A percentile compares a stretch with the other conserved stretches of the same genome.
These are phyloP conservation scores for Monosporascus sp. DNA, from an alignment of 2,329 filamentous ascomycete species.

Conservation along the genomic window DNA sequence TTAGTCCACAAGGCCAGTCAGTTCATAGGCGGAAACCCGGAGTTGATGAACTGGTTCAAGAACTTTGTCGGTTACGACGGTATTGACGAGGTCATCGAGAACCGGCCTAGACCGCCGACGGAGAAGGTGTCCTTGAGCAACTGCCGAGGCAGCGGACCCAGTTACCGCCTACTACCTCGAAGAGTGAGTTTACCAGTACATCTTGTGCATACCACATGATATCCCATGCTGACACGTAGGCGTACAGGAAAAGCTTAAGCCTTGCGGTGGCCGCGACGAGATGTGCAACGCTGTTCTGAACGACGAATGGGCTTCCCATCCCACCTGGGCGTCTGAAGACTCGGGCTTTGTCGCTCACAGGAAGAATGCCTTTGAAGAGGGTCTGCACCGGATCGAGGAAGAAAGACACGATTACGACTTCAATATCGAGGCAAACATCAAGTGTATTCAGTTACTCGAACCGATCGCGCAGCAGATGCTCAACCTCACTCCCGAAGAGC, in stretches of 20 bases:
- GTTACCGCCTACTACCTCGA: slow-evolving; percentile 88
- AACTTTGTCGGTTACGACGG: slow-evolving; percentile 74
- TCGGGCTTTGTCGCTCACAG: slow-evolving; percentile 95
- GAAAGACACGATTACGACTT: slow-evolving; percentile 98
- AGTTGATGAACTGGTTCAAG: slow-evolving; percentile 87
- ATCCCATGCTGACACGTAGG: no score
- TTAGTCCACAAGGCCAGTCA: slow-evolving; percentile 75
- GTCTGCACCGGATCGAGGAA: slow-evolving; percentile 92
- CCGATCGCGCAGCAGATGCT: slow-evolving; percentile 89
- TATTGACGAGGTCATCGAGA: slow-evolving; percentile 73
- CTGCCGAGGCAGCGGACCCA: slow-evolving; percentile 90
- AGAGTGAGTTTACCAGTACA: slow-evolving; percentile 41
- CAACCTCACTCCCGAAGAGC: slow-evolving; percentile 68
- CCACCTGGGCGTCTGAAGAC: slow-evolving; percentile 97
- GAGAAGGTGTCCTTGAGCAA: slow-evolving; percentile 91
- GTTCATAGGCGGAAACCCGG: slow-evolving; percentile 83
- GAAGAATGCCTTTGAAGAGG: slow-evolving; percentile 94
- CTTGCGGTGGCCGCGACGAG: slow-evolving; percentile 90
- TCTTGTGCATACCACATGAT: not conserved
- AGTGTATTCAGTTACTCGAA: slow-evolving; percentile 93
- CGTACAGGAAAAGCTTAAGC: slow-evolving; percentile 71
- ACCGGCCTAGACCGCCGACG: slow-evolving; percentile 66
- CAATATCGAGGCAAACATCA: slow-evolving; percentile 91
- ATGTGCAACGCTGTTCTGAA: slow-evolving; percentile 91
- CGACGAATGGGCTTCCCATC: slow-evolving; percentile 97